Percentiles rank a stretch among this genome's conserved stretches.
phyloP scores from a whole-genome alignment of 2,329 filamentous ascomycete genomes.

The Emergomyces orientalis region DNA sequence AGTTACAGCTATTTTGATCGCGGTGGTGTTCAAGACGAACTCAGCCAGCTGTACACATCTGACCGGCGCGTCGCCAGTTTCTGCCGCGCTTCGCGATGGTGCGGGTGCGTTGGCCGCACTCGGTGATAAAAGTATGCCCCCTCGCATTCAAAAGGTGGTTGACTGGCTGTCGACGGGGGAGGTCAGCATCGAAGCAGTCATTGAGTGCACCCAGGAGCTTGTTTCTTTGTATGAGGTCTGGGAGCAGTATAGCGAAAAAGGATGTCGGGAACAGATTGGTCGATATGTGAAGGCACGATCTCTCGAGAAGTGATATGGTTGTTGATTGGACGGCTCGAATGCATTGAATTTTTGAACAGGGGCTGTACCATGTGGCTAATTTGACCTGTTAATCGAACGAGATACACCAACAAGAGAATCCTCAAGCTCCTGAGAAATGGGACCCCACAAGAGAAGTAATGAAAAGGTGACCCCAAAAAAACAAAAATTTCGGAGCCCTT shows the following conservation, averaged over 20 bases:
- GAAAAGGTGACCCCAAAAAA: too few relatives aligned
- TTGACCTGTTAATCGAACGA: neutral
- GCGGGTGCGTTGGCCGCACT: conserved; percentile 27
- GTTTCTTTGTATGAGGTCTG: conserved; percentile 77
- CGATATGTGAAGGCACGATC: conserved; percentile 53
- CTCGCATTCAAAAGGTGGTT: conserved; percentile 54
- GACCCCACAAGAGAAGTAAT: neutral
- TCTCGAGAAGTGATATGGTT: conserved; percentile 44
- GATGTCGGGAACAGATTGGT: conserved; percentile 53
- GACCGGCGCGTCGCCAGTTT: conserved; percentile 25
- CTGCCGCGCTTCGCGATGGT: conserved; percentile 30
- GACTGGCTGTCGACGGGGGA: conserved; percentile 69
- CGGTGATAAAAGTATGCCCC: conserved; percentile 28
- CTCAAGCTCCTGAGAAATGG: neutral
- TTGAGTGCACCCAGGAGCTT: conserved; percentile 84
- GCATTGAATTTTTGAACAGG: neutral
- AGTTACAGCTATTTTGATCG: conserved; percentile 74
- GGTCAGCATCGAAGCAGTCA: conserved; percentile 72
- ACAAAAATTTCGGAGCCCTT: neutral
- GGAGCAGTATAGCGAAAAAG: conserved; percentile 57
- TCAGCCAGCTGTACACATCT: neutral
- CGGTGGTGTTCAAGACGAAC: conserved; percentile 54
- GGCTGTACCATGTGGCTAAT: neutral
- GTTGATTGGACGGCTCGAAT: neutral
- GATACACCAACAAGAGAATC: neutral